Base-by-base conservation (phyloP, 441 rosid species). In the Syzygium malaccense region DNA sequence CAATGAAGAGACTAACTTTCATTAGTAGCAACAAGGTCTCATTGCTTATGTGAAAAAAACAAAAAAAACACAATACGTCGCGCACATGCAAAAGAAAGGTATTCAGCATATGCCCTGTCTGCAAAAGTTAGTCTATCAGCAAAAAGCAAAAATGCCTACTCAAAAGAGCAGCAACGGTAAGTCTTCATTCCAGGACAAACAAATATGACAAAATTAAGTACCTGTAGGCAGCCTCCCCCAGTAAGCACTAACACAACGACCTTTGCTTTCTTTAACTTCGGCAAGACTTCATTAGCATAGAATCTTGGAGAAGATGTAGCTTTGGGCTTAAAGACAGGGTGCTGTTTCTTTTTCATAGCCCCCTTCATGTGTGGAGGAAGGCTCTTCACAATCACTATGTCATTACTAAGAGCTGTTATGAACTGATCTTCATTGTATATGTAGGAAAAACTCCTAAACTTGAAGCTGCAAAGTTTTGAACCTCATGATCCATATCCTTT, bases 151-250 rank as follows among this genome's bases (percentile, higher is more conserved):
- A 37, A 71, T 37, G n/a, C 51, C 51, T 23, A 71, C 9, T 71
- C 48, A 71, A 71, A 23, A 37, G 25, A 71, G 18, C 17, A 71
- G 51, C 9, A 0, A 71, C 83, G 37, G 25, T 37, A 49, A 71
- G 51, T 20, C 83, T 7, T 37, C 51, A 71, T 71, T 37, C 51
- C n/a, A 71, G 83, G 51, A 37, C 9, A 71, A 71, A 12, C 17
- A 37, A 85, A 54, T 54, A 85, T 55, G 48, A 6, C 30, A 66
- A 66, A 51, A 45, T 80, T 62, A 23, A 55, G 49, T 91, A 97
- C 99, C 99, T 97, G 97, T 91, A 98, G 91, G 92, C 99, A 95
- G 89, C 98, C 99, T 89, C 99, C 99, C 92, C 94, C 95, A 62
- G 93, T 90, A 78, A 98, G 88, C 89, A 97, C 87, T 91, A 98